phyloP scores from a whole-genome alignment of 116 monocot species.

The Dioscorea cayenensis region DNA sequence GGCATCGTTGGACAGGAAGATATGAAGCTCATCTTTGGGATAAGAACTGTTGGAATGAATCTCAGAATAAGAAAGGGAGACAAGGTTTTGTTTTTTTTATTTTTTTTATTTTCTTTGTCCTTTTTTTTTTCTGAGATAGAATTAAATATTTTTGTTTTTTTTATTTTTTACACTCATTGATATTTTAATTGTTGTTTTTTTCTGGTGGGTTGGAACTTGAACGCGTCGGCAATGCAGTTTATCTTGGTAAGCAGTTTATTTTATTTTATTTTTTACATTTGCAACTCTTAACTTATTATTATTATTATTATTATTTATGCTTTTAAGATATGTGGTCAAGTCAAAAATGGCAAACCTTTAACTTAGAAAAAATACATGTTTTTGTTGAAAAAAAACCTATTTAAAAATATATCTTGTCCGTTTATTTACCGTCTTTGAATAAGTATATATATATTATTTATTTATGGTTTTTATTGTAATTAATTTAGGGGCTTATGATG shows the following conservation, averaged over 20 bases:
- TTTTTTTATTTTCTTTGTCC: not conserved
- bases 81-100: slow-evolving; percentile 13
- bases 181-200: not conserved
- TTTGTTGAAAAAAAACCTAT: no score
- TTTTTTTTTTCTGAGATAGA: not conserved
- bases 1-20: slow-evolving; percentile 19
- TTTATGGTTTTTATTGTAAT: no score
- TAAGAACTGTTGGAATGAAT: slow-evolving; percentile 31
- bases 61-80: slow-evolving; percentile 32
- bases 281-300: not conserved
- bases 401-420: no score
- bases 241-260: slow-evolving; percentile 5
- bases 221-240: slow-evolving; percentile 3
- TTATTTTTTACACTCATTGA: no score
- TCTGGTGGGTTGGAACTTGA: not conserved
- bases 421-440: no score
- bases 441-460: no score
- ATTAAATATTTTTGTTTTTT: not conserved
- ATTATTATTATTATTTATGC: no score
- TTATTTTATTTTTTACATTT: not conserved
- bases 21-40: slow-evolving; percentile 42
- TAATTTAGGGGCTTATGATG: slow-evolving; percentile 6
- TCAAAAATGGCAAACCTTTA: not conserved
- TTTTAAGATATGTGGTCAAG: no score
- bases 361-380: no score